phyloP scores from a whole-genome alignment of 2,329 filamentous ascomycete genomes.

The Neopestalotiopsis sp. region DNA sequence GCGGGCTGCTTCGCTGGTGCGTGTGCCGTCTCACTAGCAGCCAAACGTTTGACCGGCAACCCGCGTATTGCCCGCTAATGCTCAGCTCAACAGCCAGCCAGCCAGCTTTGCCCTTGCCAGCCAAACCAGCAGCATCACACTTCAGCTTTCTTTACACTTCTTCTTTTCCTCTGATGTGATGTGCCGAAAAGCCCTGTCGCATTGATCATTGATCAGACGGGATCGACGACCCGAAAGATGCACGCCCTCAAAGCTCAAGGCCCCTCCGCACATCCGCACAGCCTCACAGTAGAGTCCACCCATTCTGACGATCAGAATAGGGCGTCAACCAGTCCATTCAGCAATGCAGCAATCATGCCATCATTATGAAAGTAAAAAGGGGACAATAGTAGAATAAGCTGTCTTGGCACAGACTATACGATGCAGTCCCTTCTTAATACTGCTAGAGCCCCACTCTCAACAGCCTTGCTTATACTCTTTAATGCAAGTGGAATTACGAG shows the following conservation, averaged over 20 bases:
- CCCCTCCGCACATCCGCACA: neutral
- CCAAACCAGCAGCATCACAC: neutral
- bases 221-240: constrained; percentile 3
- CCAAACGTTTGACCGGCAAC: neutral
- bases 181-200: constrained; percentile 8
- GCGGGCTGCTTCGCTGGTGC: neutral
- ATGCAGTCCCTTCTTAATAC: too few species aligned
- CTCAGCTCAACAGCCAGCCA: neutral
- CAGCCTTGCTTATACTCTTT: too few species aligned
- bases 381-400: too few species aligned
- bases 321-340: neutral
- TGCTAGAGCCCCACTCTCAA: too few species aligned
- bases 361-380: too few species aligned
- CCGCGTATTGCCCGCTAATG: neutral
- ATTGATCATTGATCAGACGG: constrained; percentile 16
- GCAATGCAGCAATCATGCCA: too few species aligned
- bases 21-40: neutral
- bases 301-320: neutral
- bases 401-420: too few species aligned
- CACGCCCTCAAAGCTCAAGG: neutral
- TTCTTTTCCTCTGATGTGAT: constrained; percentile 2
- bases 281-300: neutral
- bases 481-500: too few species aligned
- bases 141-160: neutral
- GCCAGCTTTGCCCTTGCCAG: too few species aligned